Percentiles rank a stretch among this genome's conserved stretches.
Conservation (phyloP, 2,329 filamentous ascomycete genomes). For the Botrytis fragariae region DNA sequence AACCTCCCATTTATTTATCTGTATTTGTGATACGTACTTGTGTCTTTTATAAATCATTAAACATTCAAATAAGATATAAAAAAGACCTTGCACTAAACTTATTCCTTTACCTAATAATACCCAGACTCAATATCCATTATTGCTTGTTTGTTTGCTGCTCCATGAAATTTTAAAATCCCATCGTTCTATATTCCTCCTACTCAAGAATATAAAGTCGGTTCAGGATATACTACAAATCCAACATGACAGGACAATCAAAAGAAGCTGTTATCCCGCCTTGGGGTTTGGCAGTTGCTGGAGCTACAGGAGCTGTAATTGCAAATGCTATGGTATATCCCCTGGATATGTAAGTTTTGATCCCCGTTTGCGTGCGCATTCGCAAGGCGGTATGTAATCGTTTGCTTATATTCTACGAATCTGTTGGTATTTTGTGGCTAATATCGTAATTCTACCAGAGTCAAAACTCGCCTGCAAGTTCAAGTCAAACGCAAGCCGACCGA, state of each 20-base stretch:
- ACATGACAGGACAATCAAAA: conserved; percentile 38
- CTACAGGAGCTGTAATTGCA: conserved; percentile 87
- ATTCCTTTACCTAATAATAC: conserved; percentile 3
- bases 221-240: background rate
- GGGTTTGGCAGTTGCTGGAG: conserved; percentile 89
- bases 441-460: conserved; percentile 62
- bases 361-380: conserved; percentile 10
- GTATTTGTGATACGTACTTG: background rate
- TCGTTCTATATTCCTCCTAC: background rate
- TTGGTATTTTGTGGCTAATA: conserved; percentile 10
- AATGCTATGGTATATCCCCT: conserved; percentile 95
- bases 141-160: conserved; percentile 10
- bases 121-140: background rate
- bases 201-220: background rate
- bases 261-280: conserved; percentile 69
- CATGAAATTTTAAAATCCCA: background rate
- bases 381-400: conserved; percentile 15
- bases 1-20: background rate
- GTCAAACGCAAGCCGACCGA: conserved; percentile 61
- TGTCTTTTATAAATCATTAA: background rate
- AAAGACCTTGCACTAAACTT: background rate
- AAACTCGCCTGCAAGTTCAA: conserved; percentile 94
- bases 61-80: background rate
- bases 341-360: conserved; percentile 70
- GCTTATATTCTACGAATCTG: conserved; percentile 9